These are phyloP conservation scores for Raphanus hybrid DNA, from an alignment of 441 rosid species.

Conservation along the genomic window DNA sequence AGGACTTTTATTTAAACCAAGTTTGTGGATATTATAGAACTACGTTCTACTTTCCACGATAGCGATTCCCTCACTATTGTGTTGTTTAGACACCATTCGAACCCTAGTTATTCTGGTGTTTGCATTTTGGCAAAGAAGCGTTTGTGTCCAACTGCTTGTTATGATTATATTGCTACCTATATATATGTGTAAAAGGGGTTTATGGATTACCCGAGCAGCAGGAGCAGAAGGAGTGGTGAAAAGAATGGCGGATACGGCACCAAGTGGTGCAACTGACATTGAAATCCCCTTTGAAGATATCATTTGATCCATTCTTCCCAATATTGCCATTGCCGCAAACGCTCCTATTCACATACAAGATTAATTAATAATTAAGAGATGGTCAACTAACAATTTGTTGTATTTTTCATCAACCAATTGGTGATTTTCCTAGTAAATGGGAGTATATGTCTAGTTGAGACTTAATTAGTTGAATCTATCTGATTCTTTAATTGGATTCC, in stretches of 20 bases:
- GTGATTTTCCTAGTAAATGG: background rate
- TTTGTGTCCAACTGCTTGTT: background rate
- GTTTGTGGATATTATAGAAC: background rate
- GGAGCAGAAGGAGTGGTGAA: slow-evolving; percentile 75
- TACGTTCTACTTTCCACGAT: background rate
- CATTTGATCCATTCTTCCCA: slow-evolving; percentile 81
- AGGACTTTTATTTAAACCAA: background rate
- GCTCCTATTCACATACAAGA: slow-evolving; percentile 56
- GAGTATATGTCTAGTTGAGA: background rate
- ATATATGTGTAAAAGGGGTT: background rate
- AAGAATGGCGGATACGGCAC: slow-evolving; percentile 85
- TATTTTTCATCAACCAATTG: background rate
- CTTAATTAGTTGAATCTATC: background rate
- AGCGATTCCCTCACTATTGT: background rate
- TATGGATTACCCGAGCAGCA: slow-evolving; percentile 67
- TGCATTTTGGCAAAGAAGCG: background rate
- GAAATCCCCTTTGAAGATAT: slow-evolving; percentile 71
- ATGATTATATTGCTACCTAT: background rate
- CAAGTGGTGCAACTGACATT: slow-evolving; percentile 79
- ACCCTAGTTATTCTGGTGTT: background rate
- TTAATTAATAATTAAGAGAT: background rate
- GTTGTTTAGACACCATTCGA: background rate
- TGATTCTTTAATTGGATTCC: background rate
- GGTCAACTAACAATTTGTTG: background rate
- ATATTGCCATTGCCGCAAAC: slow-evolving; percentile 85